Conservation (phyloP, 2,329 filamentous ascomycete species). For the Nigrospora sphaerica region DNA sequence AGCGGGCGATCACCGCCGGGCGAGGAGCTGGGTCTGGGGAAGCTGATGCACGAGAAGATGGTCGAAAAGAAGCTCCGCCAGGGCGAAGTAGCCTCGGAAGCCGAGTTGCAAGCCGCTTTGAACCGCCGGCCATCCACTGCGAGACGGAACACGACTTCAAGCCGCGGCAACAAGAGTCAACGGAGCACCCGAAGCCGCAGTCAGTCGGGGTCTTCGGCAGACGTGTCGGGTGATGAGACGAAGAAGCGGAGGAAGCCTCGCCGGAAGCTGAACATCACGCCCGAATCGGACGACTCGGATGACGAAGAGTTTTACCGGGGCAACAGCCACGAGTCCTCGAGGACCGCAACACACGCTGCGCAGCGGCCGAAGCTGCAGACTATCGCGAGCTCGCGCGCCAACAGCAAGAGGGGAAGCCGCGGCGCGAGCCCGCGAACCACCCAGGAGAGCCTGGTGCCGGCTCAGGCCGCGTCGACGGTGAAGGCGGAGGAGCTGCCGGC, state of each 20-base stretch:
- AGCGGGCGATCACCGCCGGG: slow-evolving; percentile 35
- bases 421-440: not conserved
- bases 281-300: slow-evolving; percentile 12
- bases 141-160: slow-evolving; percentile 10
- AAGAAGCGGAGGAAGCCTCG: slow-evolving; percentile 8
- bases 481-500: too few species aligned
- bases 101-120: slow-evolving; percentile 13
- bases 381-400: slow-evolving; percentile 13
- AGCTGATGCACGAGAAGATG: slow-evolving; percentile 37
- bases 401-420: not conserved
- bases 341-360: slow-evolving; percentile 11
- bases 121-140: slow-evolving; percentile 6
- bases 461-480: too few species aligned
- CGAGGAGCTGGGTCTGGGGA: slow-evolving; percentile 35
- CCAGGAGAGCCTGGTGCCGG: not conserved
- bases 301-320: slow-evolving; percentile 13
- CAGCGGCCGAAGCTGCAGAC: slow-evolving; percentile 14
- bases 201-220: slow-evolving; percentile 10
- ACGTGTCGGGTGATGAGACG: slow-evolving; percentile 11
- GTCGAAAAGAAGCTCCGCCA: slow-evolving; percentile 38
- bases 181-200: slow-evolving; percentile 7
- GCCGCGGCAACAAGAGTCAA: slow-evolving; percentile 2
- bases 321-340: slow-evolving; percentile 13
- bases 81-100: slow-evolving; percentile 25
- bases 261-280: slow-evolving; percentile 7